phyloP scores from a whole-genome alignment of 2,329 filamentous ascomycete species.

The Trichothecium roseum region DNA sequence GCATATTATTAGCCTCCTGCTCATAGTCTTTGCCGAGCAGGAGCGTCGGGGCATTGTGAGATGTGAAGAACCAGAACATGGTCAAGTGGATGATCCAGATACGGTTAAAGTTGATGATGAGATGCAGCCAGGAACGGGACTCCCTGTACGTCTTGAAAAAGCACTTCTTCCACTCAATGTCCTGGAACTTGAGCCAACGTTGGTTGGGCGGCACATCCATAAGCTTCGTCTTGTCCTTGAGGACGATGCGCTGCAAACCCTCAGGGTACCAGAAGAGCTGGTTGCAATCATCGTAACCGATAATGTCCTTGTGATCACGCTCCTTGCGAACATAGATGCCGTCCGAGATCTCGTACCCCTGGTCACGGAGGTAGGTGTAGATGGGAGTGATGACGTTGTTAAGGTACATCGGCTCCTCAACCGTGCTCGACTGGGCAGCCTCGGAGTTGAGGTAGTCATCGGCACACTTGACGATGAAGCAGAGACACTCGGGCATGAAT shows the following conservation, averaged over 20 bases:
- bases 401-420: constrained; percentile 91
- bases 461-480: constrained; percentile 99
- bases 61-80: constrained; percentile 95
- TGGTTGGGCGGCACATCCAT: constrained; percentile 84
- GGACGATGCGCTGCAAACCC: constrained; percentile 85
- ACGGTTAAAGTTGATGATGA: constrained; percentile 97
- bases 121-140: constrained; percentile 93
- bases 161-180: constrained; percentile 95
- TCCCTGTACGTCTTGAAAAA: constrained; percentile 99
- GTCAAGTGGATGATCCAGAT: constrained; percentile 97
- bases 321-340: constrained; percentile 95
- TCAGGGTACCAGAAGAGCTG: constrained; percentile 99
- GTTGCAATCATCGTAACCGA: constrained; percentile 98
- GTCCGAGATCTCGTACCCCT: constrained; percentile 91
- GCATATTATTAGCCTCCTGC: constrained; percentile 73
- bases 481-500: constrained; percentile 92
- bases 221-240: constrained; percentile 89
- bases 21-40: constrained; percentile 66
- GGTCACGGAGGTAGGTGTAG: constrained; percentile 89
- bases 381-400: constrained; percentile 92
- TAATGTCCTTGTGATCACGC: constrained; percentile 82
- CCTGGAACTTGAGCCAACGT: constrained; percentile 82
- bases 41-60: constrained; percentile 79
- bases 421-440: constrained; percentile 70
- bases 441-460: constrained; percentile 94